These are phyloP conservation scores for Diacronema lutheri DNA, from an alignment of 78 protist genomes.

Conservation along the genomic window DNA sequence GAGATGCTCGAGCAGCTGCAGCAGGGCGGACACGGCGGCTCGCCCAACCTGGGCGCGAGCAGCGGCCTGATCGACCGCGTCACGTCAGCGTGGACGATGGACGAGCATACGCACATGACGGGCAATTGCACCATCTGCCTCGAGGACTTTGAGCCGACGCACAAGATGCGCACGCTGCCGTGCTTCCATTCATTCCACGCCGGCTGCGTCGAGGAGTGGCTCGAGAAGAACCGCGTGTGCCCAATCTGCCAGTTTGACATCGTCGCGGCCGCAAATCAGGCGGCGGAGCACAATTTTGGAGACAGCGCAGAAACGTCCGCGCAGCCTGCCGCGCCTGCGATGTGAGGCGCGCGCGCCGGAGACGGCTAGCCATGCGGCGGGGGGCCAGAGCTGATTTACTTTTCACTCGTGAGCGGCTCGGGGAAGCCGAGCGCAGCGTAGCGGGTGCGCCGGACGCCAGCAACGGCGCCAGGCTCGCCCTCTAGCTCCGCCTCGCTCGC, in stretches of 20 bases:
- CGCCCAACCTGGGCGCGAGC: neutral
- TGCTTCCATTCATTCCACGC: conserved; percentile 52
- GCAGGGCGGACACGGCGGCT: no score
- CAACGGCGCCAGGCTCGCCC: no score
- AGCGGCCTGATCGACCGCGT: neutral
- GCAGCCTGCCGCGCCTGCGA: no score
- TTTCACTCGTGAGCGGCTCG: no score
- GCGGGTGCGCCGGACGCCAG: no score
- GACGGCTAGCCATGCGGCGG: no score
- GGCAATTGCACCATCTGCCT: conserved; percentile 49
- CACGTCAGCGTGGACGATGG: neutral
- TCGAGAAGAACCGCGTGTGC: conserved; percentile 25
- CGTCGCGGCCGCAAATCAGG: neutral
- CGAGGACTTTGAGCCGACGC: conserved; percentile 21
- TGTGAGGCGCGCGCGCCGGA: no score
- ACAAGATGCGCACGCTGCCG: conserved; percentile 34
- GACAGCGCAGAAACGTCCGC: no score
- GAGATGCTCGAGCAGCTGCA: conserved; percentile 14
- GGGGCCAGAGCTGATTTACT: no score
- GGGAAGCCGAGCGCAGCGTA: no score
- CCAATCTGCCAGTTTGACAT: conserved; percentile 38
- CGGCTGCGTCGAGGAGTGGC: conserved; percentile 57
- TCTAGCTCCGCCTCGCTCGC: no score
- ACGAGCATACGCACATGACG: neutral
- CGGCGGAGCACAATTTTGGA: no score